Conservation (phyloP, 1,284 basidiomycete species). For the Volvariella surrecta region DNA sequence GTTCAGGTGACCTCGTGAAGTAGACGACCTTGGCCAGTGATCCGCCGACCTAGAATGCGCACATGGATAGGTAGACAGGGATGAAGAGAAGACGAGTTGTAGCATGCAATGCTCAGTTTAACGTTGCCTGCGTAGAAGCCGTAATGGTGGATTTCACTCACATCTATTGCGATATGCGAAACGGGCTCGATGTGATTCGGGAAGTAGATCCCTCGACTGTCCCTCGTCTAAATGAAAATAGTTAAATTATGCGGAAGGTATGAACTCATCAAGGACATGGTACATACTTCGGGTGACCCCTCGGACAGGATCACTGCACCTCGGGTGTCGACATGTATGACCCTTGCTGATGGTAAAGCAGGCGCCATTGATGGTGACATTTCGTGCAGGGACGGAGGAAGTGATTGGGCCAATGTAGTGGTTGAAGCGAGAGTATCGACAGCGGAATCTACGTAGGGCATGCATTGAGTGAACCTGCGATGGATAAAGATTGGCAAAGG, state of each 20-base stretch:
- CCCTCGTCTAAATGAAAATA: constrained; percentile 56
- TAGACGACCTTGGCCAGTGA: constrained; percentile 98
- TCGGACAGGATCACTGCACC: constrained; percentile 87
- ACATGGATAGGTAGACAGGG: constrained; percentile 6
- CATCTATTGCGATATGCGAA: constrained; percentile 94
- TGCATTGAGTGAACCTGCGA: too few species aligned
- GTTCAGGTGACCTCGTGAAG: constrained; percentile 87
- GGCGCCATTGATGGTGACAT: constrained; percentile 26
- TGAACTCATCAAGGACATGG: constrained; percentile 15
- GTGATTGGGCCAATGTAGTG: too few species aligned
- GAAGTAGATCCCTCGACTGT: constrained; percentile 91
- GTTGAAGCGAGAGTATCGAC: too few species aligned
- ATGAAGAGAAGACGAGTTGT: background rate
- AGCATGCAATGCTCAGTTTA: too few species aligned
- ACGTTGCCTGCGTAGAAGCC: too few species aligned
- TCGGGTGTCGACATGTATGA: constrained; percentile 80
- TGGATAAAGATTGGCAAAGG: too few species aligned
- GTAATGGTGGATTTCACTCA: constrained; percentile 34
- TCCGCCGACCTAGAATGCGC: constrained; percentile 72
- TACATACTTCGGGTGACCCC: constrained; percentile 83
- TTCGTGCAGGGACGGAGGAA: background rate
- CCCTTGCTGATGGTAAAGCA: constrained; percentile 59
- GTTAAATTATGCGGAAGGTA: constrained; percentile 2
- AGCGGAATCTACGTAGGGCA: too few species aligned
- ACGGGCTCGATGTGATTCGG: constrained; percentile 95